Evolutionary conservation across 345 rosid genomes (phyloP).

Genomic region (Ailanthus altissimus): DNA sequence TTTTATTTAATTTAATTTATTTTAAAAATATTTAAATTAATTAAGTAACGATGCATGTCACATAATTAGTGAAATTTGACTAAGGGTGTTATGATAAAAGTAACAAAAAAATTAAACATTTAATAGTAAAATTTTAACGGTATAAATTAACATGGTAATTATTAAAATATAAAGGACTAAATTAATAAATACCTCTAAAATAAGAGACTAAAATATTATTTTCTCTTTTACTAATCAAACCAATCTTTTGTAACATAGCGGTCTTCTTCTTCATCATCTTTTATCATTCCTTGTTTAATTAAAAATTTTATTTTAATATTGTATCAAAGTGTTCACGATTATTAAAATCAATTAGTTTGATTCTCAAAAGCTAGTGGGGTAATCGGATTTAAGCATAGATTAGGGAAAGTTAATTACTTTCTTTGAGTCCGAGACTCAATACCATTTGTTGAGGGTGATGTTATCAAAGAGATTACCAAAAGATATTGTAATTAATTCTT

Average conservation of each 20-base stretch:
- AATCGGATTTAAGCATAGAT: conserved; percentile 33
- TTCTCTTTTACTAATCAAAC: background rate
- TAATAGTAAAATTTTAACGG: too few relatives aligned
- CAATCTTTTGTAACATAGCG: background rate
- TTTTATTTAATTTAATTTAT: too few relatives aligned
- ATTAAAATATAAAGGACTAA: too few relatives aligned
- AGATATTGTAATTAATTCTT: background rate
- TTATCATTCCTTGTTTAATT: background rate
- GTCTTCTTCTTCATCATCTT: conserved; percentile 1
- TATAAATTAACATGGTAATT: too few relatives aligned
- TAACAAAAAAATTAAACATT: too few relatives aligned
- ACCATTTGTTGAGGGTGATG: conserved; percentile 26
- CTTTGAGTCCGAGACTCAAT: conserved; percentile 30
- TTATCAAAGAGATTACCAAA: conserved; percentile 33
- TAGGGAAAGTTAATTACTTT: conserved; percentile 28
- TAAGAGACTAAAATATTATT: too few relatives aligned
- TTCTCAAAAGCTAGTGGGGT: conserved; percentile 18
- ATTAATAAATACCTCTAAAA: too few relatives aligned
- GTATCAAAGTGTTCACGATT: conserved; percentile 10
- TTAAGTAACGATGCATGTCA: too few relatives aligned
- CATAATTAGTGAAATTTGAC: too few relatives aligned
- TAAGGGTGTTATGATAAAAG: too few relatives aligned
- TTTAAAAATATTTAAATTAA: too few relatives aligned
- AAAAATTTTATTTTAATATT: background rate
- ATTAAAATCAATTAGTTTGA: conserved; percentile 22